Evolutionary conservation across 2,329 filamentous ascomycete genomes (phyloP), one percentile per base, ranked within the genome.

Genomic region (Penicillium verrucosum): DNA sequence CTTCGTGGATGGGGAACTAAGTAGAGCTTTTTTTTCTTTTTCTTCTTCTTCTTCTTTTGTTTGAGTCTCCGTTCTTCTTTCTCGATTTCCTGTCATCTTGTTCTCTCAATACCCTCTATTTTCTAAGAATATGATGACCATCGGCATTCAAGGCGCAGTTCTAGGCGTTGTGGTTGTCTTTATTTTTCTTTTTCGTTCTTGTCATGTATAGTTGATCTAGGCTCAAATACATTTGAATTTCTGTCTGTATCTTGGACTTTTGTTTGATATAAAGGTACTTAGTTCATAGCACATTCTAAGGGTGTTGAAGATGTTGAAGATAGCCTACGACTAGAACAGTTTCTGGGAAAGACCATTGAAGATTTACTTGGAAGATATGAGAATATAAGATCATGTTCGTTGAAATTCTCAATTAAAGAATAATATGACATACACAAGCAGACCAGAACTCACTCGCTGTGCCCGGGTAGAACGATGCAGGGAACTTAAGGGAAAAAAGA

Each of bases 1-100:
- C 81, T 82, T 59, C 90, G 87, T 71, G 93, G 92, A 2, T 97
- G 92, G 91, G 70, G 71, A 51, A 59, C 65, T n/a, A 71, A 71
- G 51, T 72, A 60, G 60, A 46, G 11, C 29, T 12, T 21, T 51
- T 45, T 30, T 30, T 37, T 32, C 29, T 50, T 21, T 34, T 40
- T 36, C 30, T 51, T 37, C 21, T 21, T 27, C 25, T 27, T 27
- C 25, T 27, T 18, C 18, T 18, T 18, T 43, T 58, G 7, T 34
- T 34, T 14, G 32, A 32, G 36, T 48, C 36, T 42, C 21, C 29
- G 32, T 43, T 54, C n/a, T 30, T 18, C 12, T 52, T 29, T 44
- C 18, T 29, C 32, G 7, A 9, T 42, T 47, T 40, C 36, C 47
- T 49, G 37, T 57, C 54, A 32, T 59, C 32, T 34, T 44, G 38